Evolutionary conservation across 176 grass and related monocot species (phyloP).

Genomic region (Miscanthus lutarioriparius): DNA sequence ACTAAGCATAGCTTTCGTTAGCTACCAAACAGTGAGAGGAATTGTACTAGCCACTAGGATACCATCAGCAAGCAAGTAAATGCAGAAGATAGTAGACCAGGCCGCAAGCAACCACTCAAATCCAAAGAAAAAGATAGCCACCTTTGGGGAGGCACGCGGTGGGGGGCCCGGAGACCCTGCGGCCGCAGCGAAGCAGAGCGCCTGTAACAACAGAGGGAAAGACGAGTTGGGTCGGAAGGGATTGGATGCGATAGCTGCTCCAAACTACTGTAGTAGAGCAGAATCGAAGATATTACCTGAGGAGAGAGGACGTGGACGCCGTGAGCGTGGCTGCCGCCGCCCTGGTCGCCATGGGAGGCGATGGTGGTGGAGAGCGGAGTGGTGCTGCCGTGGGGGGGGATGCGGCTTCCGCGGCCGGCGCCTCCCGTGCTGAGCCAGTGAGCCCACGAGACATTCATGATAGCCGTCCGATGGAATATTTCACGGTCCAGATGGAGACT

Average conservation of each 20-base stretch:
- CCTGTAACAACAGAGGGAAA: slow-evolving; percentile 9
- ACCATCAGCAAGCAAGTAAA: neutral
- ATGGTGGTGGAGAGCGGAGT: neutral
- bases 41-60: neutral
- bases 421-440: neutral
- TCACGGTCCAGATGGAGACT: neutral
- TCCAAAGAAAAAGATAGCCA: neutral
- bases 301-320: slow-evolving; percentile 40
- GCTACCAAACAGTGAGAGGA: neutral
- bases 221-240: neutral
- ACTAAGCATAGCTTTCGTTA: neutral
- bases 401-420: too few species aligned
- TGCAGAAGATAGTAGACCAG: neutral
- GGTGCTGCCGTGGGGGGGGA: neutral
- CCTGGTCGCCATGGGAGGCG: slow-evolving; percentile 42
- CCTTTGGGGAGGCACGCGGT: slow-evolving; percentile 32
- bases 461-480: neutral
- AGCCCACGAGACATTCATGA: neutral
- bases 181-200: slow-evolving; percentile 40
- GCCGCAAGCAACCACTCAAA: neutral
- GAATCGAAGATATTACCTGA: slow-evolving; percentile 31
- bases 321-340: slow-evolving; percentile 39
- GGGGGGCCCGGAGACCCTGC: slow-evolving; percentile 29
- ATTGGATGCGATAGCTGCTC: neutral
- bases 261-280: neutral